Percentiles rank a stretch among this genome's conserved stretches.
phyloP scores from a whole-genome alignment of 2,329 filamentous ascomycete genomes.

The Fusarium papillatum region DNA sequence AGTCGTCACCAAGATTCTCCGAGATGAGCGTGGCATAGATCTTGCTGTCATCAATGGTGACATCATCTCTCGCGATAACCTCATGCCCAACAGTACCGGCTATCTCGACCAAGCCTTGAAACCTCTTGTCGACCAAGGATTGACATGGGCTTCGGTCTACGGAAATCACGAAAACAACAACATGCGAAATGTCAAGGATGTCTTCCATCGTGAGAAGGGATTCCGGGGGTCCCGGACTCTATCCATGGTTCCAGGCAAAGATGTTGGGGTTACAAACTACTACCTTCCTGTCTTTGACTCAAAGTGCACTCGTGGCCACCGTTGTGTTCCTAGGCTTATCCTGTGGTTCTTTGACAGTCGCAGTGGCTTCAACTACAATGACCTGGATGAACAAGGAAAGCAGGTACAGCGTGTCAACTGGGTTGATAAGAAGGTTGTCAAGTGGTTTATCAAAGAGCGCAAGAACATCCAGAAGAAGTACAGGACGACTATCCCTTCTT shows the following conservation, averaged over 20 bases:
- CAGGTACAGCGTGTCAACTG: conserved; percentile 53
- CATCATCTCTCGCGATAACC: conserved; percentile 73
- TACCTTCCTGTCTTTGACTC: conserved; percentile 57
- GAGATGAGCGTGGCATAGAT: conserved; percentile 43
- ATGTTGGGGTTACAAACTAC: conserved; percentile 60
- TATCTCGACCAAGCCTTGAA: conserved; percentile 70
- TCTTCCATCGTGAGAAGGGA: conserved; percentile 53
- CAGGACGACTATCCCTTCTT: conserved; percentile 53
- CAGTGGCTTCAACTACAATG: conserved; percentile 58
- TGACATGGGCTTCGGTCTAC: conserved; percentile 76
- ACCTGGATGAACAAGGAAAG: conserved; percentile 51
- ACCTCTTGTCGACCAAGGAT: conserved; percentile 65
- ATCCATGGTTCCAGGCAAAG: conserved; percentile 53
- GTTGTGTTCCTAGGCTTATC: conserved; percentile 57
- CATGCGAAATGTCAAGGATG: conserved; percentile 64
- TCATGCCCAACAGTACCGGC: conserved; percentile 63
- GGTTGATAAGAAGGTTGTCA: conserved; percentile 57
- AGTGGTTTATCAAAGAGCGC: conserved; percentile 55
- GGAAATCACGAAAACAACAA: conserved; percentile 77
- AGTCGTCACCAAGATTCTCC: conserved; percentile 7
- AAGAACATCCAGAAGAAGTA: conserved; percentile 32
- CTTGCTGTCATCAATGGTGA: conserved; percentile 81
- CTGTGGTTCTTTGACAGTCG: conserved; percentile 81
- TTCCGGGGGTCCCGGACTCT: conserved; percentile 54
- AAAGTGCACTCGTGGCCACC: conserved; percentile 42